Conservation (phyloP, 1,284 basidiomycete genomes). For the Ceratobasidium sp. region DNA sequence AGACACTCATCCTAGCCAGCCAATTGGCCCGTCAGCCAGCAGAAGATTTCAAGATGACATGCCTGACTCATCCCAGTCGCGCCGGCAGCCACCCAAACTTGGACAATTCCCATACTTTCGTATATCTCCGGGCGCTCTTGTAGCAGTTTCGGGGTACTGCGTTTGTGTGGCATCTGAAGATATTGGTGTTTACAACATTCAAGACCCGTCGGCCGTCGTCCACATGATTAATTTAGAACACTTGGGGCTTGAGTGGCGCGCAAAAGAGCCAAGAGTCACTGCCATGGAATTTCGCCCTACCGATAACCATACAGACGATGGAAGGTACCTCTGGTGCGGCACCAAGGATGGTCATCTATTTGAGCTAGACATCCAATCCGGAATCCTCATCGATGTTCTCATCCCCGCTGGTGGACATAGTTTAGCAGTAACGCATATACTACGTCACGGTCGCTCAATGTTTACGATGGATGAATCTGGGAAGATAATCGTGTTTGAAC, state of each 20-base stretch:
- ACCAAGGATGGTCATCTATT: constrained; percentile 89
- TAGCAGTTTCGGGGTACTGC: constrained; percentile 73
- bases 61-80: constrained; percentile 86
- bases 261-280: constrained; percentile 79
- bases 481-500: constrained; percentile 79
- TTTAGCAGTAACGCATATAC: constrained; percentile 77
- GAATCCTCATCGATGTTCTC: constrained; percentile 70
- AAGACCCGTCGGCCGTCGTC: constrained; percentile 49
- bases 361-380: constrained; percentile 81
- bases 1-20: constrained; percentile 34
- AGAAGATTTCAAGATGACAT: constrained; percentile 69
- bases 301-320: constrained; percentile 56
- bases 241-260: constrained; percentile 65
- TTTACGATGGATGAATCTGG: constrained; percentile 86
- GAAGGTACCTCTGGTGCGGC: constrained; percentile 81
- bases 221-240: constrained; percentile 79
- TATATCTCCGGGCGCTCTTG: constrained; percentile 68
- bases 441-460: constrained; percentile 77
- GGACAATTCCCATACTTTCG: constrained; percentile 65
- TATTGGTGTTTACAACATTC: constrained; percentile 69
- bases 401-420: constrained; percentile 69
- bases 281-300: constrained; percentile 81
- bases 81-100: constrained; percentile 79
- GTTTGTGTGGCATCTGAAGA: constrained; percentile 76
- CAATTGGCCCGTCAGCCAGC: constrained; percentile 56